Conservation (phyloP, 352 stramenopile species). For the Phytophthora cryptogea region DNA sequence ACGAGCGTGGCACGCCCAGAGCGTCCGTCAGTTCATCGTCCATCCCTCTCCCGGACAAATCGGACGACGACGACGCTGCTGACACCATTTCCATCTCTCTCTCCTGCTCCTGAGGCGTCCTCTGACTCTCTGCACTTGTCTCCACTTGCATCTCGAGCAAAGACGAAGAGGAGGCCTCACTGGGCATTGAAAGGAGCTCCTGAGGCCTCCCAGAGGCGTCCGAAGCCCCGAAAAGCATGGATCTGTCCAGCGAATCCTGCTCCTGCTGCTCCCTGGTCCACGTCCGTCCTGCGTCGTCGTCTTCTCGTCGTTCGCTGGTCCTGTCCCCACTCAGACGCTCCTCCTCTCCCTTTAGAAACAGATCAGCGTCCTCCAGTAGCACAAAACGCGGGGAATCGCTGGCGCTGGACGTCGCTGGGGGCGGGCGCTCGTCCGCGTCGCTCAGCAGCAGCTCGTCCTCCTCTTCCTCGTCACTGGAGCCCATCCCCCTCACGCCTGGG, state of each 20-base stretch:
- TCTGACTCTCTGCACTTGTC: conserved; percentile 11
- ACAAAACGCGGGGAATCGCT: conserved; percentile 57
- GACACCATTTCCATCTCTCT: conserved; percentile 23
- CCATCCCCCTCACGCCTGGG: conserved; percentile 26
- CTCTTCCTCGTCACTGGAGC: conserved; percentile 42
- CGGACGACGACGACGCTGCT: conserved; percentile 34
- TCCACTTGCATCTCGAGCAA: conserved; percentile 9
- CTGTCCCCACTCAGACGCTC: conserved; percentile 26
- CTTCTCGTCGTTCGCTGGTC: conserved; percentile 20
- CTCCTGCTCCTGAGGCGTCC: conserved; percentile 17
- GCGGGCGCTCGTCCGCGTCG: conserved; percentile 30
- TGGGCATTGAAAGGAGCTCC: background rate
- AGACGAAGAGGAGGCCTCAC: conserved; percentile 9
- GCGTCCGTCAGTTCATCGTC: conserved; percentile 70
- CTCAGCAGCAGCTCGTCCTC: conserved; percentile 48
- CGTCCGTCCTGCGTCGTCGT: background rate
- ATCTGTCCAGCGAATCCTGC: conserved; percentile 51
- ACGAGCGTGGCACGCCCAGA: conserved; percentile 39
- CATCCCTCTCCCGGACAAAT: conserved; percentile 24
- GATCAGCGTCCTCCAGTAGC: conserved; percentile 57
- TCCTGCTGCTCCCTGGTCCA: background rate
- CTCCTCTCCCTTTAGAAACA: conserved; percentile 35
- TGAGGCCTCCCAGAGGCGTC: conserved; percentile 26
- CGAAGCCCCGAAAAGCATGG: conserved; percentile 55
- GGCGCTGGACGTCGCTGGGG: conserved; percentile 1